A percentile compares a stretch with the other conserved stretches of the same genome.
These are phyloP conservation scores for Phoenix roebelenii DNA, from an alignment of 176 grass and related monocot species.

Conservation along the genomic window DNA sequence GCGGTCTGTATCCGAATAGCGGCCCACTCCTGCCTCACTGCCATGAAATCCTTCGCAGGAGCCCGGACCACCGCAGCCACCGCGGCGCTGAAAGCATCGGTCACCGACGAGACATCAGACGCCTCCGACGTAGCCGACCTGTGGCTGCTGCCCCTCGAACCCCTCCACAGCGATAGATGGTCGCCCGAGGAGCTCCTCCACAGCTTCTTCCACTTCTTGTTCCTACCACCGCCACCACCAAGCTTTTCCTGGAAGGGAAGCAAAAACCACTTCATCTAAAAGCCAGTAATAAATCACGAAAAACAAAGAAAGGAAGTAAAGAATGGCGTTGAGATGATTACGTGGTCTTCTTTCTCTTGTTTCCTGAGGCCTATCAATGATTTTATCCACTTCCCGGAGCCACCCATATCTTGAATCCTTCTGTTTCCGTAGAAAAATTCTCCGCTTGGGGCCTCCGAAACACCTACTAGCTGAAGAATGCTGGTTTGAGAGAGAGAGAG, in stretches of 20 bases:
- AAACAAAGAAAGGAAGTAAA: neutral
- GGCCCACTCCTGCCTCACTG: constrained; percentile 10
- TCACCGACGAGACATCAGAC: constrained; percentile 46
- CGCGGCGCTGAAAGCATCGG: constrained; percentile 52
- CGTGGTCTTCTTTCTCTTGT: constrained; percentile 56
- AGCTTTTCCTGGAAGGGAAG: constrained; percentile 1
- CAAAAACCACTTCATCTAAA: neutral
- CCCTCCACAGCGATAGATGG: neutral
- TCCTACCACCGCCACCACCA: neutral
- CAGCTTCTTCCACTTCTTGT: constrained; percentile 12
- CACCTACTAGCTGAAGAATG: neutral
- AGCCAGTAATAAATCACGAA: neutral
- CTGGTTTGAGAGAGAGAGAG: neutral
- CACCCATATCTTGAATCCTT: constrained; percentile 29
- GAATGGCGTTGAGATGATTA: constrained; percentile 20
- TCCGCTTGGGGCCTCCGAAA: neutral
- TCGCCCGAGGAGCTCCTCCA: constrained; percentile 17
- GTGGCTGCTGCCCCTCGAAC: constrained; percentile 25
- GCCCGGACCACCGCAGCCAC: constrained; percentile 30
- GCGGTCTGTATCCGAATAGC: constrained; percentile 13
- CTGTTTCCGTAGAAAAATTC: constrained; percentile 12
- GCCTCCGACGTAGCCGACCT: constrained; percentile 38
- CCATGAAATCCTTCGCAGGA: neutral
- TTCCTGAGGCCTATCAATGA: constrained; percentile 82
- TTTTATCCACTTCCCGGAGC: constrained; percentile 89